phyloP scores from a whole-genome alignment of 441 rosid species.

The Francoa sonchifolia region DNA sequence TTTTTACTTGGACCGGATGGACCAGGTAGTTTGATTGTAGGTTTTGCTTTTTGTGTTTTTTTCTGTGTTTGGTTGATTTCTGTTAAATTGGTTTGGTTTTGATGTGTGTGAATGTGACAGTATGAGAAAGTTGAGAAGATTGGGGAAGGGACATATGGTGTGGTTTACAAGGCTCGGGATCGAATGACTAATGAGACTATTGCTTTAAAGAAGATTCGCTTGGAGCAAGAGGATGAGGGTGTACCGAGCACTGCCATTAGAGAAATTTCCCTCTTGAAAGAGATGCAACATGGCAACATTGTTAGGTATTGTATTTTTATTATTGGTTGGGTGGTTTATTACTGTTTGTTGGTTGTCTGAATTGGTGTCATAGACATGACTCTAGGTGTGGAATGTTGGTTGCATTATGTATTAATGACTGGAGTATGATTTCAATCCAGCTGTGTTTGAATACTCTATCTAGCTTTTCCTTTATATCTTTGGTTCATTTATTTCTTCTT shows the following conservation, averaged over 20 bases:
- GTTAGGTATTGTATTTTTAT: too few species aligned
- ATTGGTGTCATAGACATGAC: too few species aligned
- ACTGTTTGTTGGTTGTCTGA: too few species aligned
- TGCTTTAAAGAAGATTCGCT: conserved; percentile 64
- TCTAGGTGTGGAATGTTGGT: too few species aligned
- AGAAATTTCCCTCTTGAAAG: conserved; percentile 19
- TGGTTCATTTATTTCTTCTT: too few species aligned
- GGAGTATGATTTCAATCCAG: too few species aligned
- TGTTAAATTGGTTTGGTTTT: conserved; percentile 2
- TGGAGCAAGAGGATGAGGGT: conserved; percentile 26
- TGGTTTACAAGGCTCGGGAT: conserved; percentile 90
- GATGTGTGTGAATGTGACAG: conserved; percentile 24
- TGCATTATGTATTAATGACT: too few species aligned
- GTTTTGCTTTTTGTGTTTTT: not conserved
- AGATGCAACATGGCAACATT: conserved; percentile 18
- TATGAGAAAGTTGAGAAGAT: conserved; percentile 97
- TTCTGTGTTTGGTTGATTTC: not conserved
- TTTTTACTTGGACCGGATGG: conserved; percentile 13
- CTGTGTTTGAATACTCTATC: too few species aligned
- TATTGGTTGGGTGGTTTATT: too few species aligned
- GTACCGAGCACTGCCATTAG: conserved; percentile 18
- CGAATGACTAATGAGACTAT: conserved; percentile 77
- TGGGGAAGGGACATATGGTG: conserved; percentile 97
- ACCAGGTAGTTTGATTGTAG: conserved; percentile 12
- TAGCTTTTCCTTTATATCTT: too few species aligned